Percentiles rank a stretch among this genome's conserved stretches.
Evolutionary conservation across 192 early-diverging fungal genomes (phyloP).

Genomic region (Mortierella antarctica): DNA sequence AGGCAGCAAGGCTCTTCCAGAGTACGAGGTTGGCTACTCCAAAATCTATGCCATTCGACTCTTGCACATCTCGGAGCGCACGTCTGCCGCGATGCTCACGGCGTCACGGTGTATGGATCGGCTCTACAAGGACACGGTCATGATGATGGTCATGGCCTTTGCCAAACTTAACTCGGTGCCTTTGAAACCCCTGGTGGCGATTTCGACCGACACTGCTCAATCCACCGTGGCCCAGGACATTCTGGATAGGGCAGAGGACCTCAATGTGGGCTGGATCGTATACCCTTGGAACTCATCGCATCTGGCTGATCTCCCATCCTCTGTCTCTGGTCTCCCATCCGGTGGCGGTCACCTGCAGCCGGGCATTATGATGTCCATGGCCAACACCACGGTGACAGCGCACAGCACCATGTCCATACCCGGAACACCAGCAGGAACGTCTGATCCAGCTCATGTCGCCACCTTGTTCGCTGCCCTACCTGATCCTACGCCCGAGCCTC

Average conservation of each 20-base stretch:
- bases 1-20: neutral
- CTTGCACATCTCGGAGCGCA: slow-evolving; percentile 78
- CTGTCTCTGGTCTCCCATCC: neutral
- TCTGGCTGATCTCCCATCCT: slow-evolving; percentile 25
- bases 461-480: neutral
- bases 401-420: neutral
- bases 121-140: slow-evolving; percentile 73
- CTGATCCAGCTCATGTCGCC: neutral
- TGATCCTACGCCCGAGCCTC: neutral
- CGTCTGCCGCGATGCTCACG: slow-evolving; percentile 82
- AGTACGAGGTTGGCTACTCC: slow-evolving; percentile 28
- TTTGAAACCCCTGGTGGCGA: slow-evolving; percentile 67
- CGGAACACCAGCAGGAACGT: neutral
- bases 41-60: slow-evolving; percentile 75
- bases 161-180: slow-evolving; percentile 75
- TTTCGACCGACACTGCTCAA: slow-evolving; percentile 64
- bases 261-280: slow-evolving; percentile 73
- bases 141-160: slow-evolving; percentile 87
- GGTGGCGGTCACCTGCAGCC: slow-evolving; percentile 21
- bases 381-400: slow-evolving; percentile 1
- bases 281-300: slow-evolving; percentile 69
- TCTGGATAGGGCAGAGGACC: slow-evolving; percentile 58
- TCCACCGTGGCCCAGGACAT: slow-evolving; percentile 74
- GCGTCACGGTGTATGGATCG: slow-evolving; percentile 68
- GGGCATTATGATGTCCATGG: slow-evolving; percentile 19